These are phyloP conservation scores for Mycocalia duriaeana DNA, from an alignment of 1,284 basidiomycete genomes.

Conservation along the genomic window DNA sequence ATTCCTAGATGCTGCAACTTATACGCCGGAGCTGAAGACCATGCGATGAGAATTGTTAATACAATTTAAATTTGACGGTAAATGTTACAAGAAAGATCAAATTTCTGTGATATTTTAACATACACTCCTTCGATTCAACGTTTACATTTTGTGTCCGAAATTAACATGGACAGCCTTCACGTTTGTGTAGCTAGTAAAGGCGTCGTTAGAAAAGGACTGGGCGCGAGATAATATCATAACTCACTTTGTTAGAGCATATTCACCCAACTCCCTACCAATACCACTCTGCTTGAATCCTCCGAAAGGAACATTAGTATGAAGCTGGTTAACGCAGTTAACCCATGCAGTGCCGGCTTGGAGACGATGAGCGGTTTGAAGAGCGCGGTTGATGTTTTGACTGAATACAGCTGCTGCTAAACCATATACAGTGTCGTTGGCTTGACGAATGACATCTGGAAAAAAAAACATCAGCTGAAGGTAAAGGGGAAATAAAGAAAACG, in stretches of 20 bases:
- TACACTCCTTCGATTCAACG: too few relatives aligned
- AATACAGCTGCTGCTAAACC: conserved; percentile 80
- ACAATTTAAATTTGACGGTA: too few relatives aligned
- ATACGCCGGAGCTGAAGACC: too few relatives aligned
- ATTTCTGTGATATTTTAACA: too few relatives aligned
- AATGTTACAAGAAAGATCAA: too few relatives aligned
- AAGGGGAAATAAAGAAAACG: background rate
- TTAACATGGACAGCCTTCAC: background rate
- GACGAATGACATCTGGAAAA: conserved; percentile 51
- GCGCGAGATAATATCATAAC: conserved; percentile 16
- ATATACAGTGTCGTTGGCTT: conserved; percentile 80
- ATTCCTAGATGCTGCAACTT: too few relatives aligned
- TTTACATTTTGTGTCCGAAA: background rate
- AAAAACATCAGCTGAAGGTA: background rate
- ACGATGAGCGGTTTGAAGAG: conserved; percentile 60
- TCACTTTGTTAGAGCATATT: conserved; percentile 68
- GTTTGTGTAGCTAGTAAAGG: background rate
- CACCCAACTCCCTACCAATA: conserved; percentile 79
- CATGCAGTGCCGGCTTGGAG: conserved; percentile 76
- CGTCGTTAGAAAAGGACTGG: background rate
- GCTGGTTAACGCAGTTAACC: conserved; percentile 69
- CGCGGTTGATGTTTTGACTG: conserved; percentile 65
- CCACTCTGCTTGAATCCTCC: conserved; percentile 85
- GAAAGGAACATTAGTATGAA: conserved; percentile 68
- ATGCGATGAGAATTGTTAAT: too few relatives aligned